Conservation (phyloP, 2,329 filamentous ascomycete genomes). For the Rutstroemia sp. region DNA sequence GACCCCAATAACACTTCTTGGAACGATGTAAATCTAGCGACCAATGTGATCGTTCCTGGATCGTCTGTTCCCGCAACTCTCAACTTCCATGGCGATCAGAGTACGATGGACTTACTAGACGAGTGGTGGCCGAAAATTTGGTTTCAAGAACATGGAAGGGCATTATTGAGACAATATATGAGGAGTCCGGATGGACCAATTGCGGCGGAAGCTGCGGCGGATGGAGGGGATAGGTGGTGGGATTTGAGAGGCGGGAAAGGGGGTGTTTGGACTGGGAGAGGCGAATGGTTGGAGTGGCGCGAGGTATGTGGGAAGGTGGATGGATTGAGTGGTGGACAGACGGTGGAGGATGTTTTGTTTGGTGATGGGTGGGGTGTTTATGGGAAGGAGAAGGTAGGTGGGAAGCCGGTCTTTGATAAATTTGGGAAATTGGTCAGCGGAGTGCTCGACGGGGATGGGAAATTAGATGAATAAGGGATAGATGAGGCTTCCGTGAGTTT, state of each 20-base stretch:
- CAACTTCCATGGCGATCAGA: not conserved
- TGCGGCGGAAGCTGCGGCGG: not conserved
- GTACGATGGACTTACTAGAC: not conserved
- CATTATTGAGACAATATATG: not conserved
- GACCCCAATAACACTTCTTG: not conserved
- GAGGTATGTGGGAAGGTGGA: not conserved
- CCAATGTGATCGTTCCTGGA: not conserved
- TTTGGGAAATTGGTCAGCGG: not conserved
- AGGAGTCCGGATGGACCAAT: not conserved
- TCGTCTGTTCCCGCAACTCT: not conserved
- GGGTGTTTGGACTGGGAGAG: not conserved
- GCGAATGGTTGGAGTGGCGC: not conserved
- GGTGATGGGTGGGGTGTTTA: not conserved
- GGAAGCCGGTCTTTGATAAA: not conserved
- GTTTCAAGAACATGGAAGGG: not conserved
- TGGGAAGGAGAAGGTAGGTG: not conserved
- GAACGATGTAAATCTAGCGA: not conserved
- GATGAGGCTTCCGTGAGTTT: not conserved
- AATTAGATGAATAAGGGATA: not conserved
- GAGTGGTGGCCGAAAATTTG: not conserved
- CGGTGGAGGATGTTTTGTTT: not conserved
- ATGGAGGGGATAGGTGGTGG: not conserved
- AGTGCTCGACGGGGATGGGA: not conserved
- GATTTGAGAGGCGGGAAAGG: not conserved
- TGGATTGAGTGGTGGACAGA: not conserved